A percentile compares a stretch with the other conserved stretches of the same genome.
phyloP scores from a whole-genome alignment of 306 rosid genomes.

The Ammopiptanthus mongolicus region DNA sequence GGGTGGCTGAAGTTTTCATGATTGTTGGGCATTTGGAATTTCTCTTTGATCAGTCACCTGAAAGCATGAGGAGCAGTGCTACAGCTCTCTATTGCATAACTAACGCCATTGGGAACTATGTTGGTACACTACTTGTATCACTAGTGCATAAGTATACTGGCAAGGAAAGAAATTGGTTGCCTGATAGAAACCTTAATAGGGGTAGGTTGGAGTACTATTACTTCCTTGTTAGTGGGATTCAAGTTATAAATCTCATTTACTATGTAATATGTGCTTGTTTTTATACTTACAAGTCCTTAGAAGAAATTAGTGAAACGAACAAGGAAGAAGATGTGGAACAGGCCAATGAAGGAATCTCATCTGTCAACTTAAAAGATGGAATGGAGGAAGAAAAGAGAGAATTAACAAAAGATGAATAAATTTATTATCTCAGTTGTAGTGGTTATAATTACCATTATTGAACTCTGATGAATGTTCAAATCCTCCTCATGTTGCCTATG shows the following conservation, averaged over 20 bases:
- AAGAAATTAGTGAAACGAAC: background rate
- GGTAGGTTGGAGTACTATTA: constrained; percentile 68
- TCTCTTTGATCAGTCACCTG: constrained; percentile 73
- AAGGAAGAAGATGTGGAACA: constrained; percentile 1
- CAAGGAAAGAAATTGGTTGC: constrained; percentile 54
- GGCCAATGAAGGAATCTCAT: background rate
- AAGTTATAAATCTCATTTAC: constrained; percentile 45
- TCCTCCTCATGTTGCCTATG: background rate
- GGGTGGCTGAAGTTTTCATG: constrained; percentile 64
- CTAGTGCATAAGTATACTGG: constrained; percentile 46
- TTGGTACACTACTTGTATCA: constrained; percentile 46
- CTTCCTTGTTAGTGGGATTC: constrained; percentile 57
- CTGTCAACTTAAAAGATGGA: background rate
- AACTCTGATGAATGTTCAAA: background rate
- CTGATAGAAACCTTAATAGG: constrained; percentile 63
- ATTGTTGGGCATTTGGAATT: constrained; percentile 74
- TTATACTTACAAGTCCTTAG: constrained; percentile 23
- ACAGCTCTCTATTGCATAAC: constrained; percentile 53
- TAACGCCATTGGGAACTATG: constrained; percentile 42
- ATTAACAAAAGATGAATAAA: background rate
- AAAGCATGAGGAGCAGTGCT: constrained; percentile 68
- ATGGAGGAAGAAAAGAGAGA: background rate
- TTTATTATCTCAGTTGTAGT: background rate
- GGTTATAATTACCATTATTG: background rate
- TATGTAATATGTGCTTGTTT: constrained; percentile 27